These are phyloP conservation scores for Pyricularia grisea DNA, from an alignment of 2,329 filamentous ascomycete genomes.

Conservation along the genomic window DNA sequence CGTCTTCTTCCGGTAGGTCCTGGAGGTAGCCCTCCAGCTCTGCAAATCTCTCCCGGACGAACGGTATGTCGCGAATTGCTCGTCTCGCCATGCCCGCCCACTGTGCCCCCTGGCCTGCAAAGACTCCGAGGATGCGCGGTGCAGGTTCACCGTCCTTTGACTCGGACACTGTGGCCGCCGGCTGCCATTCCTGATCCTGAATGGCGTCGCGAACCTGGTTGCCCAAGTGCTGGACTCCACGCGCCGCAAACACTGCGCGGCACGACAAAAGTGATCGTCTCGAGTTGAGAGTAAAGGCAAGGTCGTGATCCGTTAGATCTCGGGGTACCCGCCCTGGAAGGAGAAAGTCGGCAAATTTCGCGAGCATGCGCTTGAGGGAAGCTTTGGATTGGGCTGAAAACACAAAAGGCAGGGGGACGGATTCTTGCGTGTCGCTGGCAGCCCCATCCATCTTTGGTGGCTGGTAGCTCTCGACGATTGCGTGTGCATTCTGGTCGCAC, in stretches of 20 bases:
- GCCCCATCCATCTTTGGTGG: not conserved
- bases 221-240: not conserved
- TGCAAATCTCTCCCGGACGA: conserved; percentile 4
- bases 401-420: not conserved
- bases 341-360: not conserved
- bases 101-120: conserved; percentile 17
- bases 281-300: not conserved
- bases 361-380: not conserved
- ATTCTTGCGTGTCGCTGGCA: not conserved
- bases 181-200: not conserved
- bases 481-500: conserved; percentile 13
- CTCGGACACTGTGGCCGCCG: not conserved
- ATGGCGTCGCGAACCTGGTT: not conserved
- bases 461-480: conserved; percentile 8
- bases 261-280: not conserved
- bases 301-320: not conserved
- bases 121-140: conserved; percentile 9
- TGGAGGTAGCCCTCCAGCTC: conserved; percentile 8
- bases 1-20: conserved; percentile 1
- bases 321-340: not conserved
- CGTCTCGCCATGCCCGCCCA: conserved; percentile 10
- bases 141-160: not conserved
- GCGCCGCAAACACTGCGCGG: not conserved
- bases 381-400: not conserved
- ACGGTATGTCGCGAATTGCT: conserved; percentile 1